A percentile compares a stretch with the other conserved stretches of the same genome.
phyloP scores from a whole-genome alignment of 2,329 filamentous ascomycete species.

The Aspergillus pseudotamarii region DNA sequence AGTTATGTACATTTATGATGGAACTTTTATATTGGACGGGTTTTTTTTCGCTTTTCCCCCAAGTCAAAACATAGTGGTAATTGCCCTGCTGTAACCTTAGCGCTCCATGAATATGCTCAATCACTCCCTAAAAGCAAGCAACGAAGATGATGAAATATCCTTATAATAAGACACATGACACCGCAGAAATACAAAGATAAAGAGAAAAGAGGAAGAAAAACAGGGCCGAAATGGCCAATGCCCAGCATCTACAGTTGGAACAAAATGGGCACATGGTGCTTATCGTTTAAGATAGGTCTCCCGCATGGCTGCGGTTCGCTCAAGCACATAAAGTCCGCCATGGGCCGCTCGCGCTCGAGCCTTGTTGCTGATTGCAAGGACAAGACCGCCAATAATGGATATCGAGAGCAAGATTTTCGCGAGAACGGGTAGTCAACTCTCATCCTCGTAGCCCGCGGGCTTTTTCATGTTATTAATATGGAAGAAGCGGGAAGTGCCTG shows the following conservation, averaged over 20 bases:
- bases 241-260: not conserved
- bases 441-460: slow-evolving; percentile 80
- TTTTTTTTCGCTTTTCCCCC: not conserved
- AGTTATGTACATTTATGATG: slow-evolving; percentile 23
- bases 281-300: slow-evolving; percentile 8
- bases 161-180: not conserved
- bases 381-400: slow-evolving; percentile 12
- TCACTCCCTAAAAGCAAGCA: not conserved
- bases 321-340: slow-evolving; percentile 9
- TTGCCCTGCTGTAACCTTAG: slow-evolving; percentile 1
- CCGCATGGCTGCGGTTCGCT: slow-evolving; percentile 10
- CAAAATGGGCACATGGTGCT: not conserved
- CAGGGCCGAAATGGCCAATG: not conserved
- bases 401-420: slow-evolving; percentile 21
- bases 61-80: not conserved
- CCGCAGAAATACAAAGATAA: not conserved
- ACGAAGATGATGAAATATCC: not conserved
- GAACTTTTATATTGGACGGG: slow-evolving; percentile 5
- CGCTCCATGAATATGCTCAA: slow-evolving; percentile 1
- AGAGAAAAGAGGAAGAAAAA: not conserved
- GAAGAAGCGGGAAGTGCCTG: slow-evolving; percentile 84
- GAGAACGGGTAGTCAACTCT: slow-evolving; percentile 51
- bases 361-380: slow-evolving; percentile 14
- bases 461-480: slow-evolving; percentile 79
- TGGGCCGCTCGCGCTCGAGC: slow-evolving; percentile 11